These are phyloP conservation scores for Parascedosporium putredinis DNA, from an alignment of 2,329 filamentous ascomycete species.

Conservation along the genomic window DNA sequence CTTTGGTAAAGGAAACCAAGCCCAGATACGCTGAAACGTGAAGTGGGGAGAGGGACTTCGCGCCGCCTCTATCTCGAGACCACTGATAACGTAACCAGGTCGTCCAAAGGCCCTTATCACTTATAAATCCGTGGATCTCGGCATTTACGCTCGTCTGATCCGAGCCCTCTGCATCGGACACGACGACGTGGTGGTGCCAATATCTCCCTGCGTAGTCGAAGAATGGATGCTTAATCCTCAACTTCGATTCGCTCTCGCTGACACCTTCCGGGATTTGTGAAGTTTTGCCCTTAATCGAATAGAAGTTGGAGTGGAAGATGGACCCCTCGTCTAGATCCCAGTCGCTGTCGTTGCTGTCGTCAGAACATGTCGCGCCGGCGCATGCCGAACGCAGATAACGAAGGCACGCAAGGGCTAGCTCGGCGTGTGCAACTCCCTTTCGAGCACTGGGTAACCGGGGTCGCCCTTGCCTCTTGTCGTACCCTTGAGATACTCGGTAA, in stretches of 20 bases:
- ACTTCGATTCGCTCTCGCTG: too few relatives aligned
- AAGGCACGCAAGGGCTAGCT: constrained; percentile 14
- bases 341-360: too few relatives aligned
- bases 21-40: constrained; percentile 9
- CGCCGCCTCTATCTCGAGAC: neutral
- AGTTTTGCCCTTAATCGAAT: too few relatives aligned
- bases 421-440: constrained; percentile 14
- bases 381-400: constrained; percentile 14
- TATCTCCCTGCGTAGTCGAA: constrained; percentile 19
- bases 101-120: too few relatives aligned
- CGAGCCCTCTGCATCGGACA: constrained; percentile 12
- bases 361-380: too few relatives aligned
- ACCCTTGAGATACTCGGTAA: constrained; percentile 32
- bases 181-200: constrained; percentile 19
- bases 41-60: constrained; percentile 1
- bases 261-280: too few relatives aligned
- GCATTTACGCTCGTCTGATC: too few relatives aligned
- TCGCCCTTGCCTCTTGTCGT: neutral
- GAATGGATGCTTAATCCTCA: too few relatives aligned
- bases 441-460: constrained; percentile 13
- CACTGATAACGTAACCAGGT: neutral
- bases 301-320: too few relatives aligned
- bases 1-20: constrained; percentile 10
- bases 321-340: too few relatives aligned
- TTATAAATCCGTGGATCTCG: too few relatives aligned